A percentile compares a stretch with the other conserved stretches of the same genome.
Evolutionary conservation across 192 early-diverging fungal species (phyloP).

Genomic region (Dispira parvispora): DNA sequence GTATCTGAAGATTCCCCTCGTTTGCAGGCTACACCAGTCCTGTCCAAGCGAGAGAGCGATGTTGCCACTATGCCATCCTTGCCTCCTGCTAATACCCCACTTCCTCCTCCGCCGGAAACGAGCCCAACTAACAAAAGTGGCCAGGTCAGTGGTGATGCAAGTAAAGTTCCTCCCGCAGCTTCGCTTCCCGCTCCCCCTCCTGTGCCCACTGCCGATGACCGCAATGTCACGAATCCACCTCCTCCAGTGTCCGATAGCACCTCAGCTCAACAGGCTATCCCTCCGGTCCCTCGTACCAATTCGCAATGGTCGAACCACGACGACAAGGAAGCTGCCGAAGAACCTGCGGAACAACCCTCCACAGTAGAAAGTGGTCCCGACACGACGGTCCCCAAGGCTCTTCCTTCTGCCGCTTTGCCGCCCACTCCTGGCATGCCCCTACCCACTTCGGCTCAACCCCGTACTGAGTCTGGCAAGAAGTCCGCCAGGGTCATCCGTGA

Average conservation of each 20-base stretch:
- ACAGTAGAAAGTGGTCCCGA: neutral
- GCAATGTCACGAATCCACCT: neutral
- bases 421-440: slow-evolving; percentile 4
- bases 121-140: too few species aligned
- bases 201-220: neutral
- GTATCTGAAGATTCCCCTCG: neutral
- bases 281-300: neutral
- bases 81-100: neutral
- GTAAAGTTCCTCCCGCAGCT: neutral
- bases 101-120: too few species aligned
- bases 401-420: neutral
- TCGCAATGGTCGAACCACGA: neutral
- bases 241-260: neutral
- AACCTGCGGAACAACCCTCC: too few species aligned
- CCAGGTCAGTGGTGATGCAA: neutral
- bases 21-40: neutral
- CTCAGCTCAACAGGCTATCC: neutral
- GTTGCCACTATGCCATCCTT: neutral
- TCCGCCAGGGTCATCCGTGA: slow-evolving; percentile 50
- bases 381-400: neutral
- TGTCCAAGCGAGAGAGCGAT: too few species aligned
- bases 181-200: neutral
- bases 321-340: neutral
- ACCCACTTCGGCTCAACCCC: neutral
- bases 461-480: neutral